phyloP scores from a whole-genome alignment of 2,329 filamentous ascomycete species.

The Cytospora paraplurivora region DNA sequence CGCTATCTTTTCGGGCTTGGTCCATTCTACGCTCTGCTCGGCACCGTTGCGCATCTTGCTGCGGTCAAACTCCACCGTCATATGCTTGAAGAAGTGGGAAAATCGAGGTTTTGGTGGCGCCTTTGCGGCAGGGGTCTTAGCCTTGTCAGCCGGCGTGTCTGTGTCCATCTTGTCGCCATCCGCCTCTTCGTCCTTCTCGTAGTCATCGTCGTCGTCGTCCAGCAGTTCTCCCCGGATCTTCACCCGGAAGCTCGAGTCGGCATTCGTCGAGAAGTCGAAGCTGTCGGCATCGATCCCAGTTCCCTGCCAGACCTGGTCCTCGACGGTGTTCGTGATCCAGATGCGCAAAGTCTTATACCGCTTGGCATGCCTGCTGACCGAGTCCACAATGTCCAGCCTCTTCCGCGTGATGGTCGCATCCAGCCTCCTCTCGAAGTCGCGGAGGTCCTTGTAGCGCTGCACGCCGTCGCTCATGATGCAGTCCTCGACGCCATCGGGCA shows the following conservation, averaged over 20 bases:
- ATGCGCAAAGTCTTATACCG: conserved; percentile 83
- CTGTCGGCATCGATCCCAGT: conserved; percentile 68
- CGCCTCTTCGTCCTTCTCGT: conserved; percentile 49
- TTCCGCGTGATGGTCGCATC: conserved; percentile 96
- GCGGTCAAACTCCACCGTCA: conserved; percentile 73
- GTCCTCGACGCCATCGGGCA: conserved; percentile 87
- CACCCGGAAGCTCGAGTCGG: conserved; percentile 80
- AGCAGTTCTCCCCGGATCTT: conserved; percentile 89
- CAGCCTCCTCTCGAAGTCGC: conserved; percentile 83
- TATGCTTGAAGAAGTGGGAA: conserved; percentile 80
- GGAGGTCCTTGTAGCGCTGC: conserved; percentile 77
- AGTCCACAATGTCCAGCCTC: conserved; percentile 85
- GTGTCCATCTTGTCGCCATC: conserved; percentile 44
- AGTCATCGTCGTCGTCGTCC: conserved; percentile 64
- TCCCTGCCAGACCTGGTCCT: conserved; percentile 92
- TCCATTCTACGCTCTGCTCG: conserved; percentile 77
- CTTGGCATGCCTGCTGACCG: conserved; percentile 73
- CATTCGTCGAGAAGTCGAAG: conserved; percentile 79
- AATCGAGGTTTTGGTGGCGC: conserved; percentile 55
- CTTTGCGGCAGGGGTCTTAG: conserved; percentile 41
- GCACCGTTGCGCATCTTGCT: conserved; percentile 57
- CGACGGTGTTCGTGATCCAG: conserved; percentile 93
- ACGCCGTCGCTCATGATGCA: conserved; percentile 80
- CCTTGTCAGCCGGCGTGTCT: conserved; percentile 40
- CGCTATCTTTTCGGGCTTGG: conserved; percentile 67